Conservation (phyloP, 352 stramenopile species). For the Albugo candida region DNA sequence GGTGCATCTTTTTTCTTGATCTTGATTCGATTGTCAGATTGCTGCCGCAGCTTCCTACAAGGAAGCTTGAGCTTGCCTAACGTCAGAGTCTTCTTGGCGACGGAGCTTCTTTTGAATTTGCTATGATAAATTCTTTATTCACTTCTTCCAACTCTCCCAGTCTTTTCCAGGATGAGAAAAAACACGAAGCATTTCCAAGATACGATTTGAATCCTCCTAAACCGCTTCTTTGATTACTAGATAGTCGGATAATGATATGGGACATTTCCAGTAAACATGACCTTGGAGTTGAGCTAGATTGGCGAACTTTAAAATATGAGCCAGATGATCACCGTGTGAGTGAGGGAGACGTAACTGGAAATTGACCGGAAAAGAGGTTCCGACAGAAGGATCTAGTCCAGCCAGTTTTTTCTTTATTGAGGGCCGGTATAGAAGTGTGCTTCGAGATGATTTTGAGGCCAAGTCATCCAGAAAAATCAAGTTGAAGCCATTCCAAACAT, state of each 20-base stretch:
- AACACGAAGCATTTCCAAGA: background rate
- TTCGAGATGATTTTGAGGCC: slow-evolving; percentile 5
- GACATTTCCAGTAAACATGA: too few relatives aligned
- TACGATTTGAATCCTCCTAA: background rate
- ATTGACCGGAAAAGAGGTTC: too few relatives aligned
- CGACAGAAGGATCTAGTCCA: slow-evolving; percentile 11
- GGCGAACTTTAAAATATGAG: too few relatives aligned
- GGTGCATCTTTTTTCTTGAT: background rate
- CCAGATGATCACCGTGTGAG: too few relatives aligned
- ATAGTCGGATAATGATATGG: slow-evolving; percentile 3
- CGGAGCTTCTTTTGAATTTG: background rate
- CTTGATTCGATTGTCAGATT: background rate
- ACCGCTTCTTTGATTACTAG: slow-evolving; percentile 1
- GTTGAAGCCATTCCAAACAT: too few relatives aligned
- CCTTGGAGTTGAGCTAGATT: too few relatives aligned
- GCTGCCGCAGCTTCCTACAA: too few relatives aligned
- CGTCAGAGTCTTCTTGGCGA: too few relatives aligned
- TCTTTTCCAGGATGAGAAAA: slow-evolving; percentile 1
- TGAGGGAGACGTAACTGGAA: too few relatives aligned
- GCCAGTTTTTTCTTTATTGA: slow-evolving; percentile 2
- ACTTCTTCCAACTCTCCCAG: slow-evolving; percentile 7
- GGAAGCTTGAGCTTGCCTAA: too few relatives aligned
- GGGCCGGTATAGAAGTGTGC: background rate
- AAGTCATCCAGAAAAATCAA: slow-evolving; percentile 8
- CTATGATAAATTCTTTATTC: background rate